Percentiles rank a stretch among this genome's conserved stretches.
Evolutionary conservation across 495 filamentous ascomycete genomes (phyloP).

Genomic region (Xylaria sp.): DNA sequence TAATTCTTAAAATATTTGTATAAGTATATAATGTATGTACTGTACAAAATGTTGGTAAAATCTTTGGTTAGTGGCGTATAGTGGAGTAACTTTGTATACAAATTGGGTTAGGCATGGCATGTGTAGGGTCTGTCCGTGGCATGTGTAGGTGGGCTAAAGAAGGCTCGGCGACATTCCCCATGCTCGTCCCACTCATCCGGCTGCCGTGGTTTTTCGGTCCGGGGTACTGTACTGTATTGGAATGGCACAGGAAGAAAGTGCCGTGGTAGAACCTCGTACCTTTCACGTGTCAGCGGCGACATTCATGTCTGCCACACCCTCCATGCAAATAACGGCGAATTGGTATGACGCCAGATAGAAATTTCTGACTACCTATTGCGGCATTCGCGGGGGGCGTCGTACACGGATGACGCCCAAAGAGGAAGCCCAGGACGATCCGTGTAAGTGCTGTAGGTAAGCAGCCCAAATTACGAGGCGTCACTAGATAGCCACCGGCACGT

Average conservation of each 20-base stretch:
- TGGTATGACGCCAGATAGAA: neutral
- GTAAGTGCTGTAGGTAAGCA: constrained; percentile 2
- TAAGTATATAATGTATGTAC: no score
- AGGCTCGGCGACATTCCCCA: neutral
- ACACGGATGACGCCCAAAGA: neutral
- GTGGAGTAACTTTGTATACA: no score
- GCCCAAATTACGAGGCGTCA: constrained; percentile 12
- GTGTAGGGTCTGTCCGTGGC: no score
- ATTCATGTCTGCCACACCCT: neutral
- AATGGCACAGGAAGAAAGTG: neutral
- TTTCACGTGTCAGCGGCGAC: neutral
- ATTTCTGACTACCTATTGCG: neutral
- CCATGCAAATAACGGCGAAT: neutral
- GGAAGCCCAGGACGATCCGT: neutral
- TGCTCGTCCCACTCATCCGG: neutral
- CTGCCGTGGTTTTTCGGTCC: neutral
- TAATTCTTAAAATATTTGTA: no score
- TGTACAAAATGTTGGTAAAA: no score
- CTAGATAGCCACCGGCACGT: neutral
- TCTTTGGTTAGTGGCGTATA: no score
- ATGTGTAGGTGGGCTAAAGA: no score
- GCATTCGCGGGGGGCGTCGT: neutral
- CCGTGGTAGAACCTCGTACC: neutral
- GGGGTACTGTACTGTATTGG: neutral
- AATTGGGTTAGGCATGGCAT: no score